Evolutionary conservation across 2,329 filamentous ascomycete species (phyloP).

Genomic region (Cladorrhinum sp.): DNA sequence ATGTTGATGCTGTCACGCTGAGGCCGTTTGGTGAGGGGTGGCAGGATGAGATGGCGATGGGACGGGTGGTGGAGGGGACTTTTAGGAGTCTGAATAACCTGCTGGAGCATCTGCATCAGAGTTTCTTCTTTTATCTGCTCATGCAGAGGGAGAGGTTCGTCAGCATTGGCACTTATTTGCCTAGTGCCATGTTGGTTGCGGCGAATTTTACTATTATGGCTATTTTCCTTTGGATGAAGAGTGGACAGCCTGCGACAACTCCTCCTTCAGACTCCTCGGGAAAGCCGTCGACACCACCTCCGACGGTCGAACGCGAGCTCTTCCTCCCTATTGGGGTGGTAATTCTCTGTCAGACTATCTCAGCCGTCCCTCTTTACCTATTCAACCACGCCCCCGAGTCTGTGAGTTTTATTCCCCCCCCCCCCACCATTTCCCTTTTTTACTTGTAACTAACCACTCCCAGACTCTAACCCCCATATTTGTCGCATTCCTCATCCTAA

Average conservation of each 20-base stretch:
- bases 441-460: neutral
- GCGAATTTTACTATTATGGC: conserved; percentile 95
- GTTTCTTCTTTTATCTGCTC: conserved; percentile 97
- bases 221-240: conserved; percentile 89
- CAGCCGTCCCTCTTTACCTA: conserved; percentile 77
- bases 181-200: conserved; percentile 94
- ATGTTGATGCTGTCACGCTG: conserved; percentile 92
- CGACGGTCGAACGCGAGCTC: conserved; percentile 57
- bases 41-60: conserved; percentile 97
- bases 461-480: conserved; percentile 62
- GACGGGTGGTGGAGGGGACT: conserved; percentile 81
- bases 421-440: neutral
- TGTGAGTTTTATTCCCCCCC: conserved; percentile 46
- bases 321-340: conserved; percentile 74
- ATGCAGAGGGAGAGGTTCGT: conserved; percentile 92
- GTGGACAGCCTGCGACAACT: conserved; percentile 51
- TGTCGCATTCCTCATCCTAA: conserved; percentile 52
- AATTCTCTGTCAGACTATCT: conserved; percentile 68
- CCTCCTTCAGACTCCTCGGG: conserved; percentile 24
- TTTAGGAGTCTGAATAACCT: conserved; percentile 95
- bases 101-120: conserved; percentile 94
- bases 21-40: conserved; percentile 87
- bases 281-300: conserved; percentile 21
- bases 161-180: conserved; percentile 95
- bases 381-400: conserved; percentile 71